These are phyloP conservation scores for Pythium rhizo-oryzae DNA, from an alignment of 352 stramenopile genomes.

Conservation along the genomic window DNA sequence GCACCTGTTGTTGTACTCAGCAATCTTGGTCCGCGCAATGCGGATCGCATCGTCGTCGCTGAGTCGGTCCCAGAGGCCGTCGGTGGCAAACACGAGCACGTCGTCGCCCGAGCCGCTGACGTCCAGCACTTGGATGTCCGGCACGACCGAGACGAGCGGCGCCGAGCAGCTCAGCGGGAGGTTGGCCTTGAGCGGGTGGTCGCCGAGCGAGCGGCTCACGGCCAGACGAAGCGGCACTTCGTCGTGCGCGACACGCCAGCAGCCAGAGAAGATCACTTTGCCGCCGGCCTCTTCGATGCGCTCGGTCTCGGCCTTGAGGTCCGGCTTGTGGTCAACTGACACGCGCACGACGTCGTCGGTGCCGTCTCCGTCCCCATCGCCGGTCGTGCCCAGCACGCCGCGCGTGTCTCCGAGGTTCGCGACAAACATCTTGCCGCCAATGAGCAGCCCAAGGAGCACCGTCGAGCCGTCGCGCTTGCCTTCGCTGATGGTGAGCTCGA, in stretches of 20 bases:
- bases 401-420: slow-evolving; percentile 79
- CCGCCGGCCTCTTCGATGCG: slow-evolving; percentile 68
- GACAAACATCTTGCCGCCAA: slow-evolving; percentile 76
- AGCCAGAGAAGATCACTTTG: slow-evolving; percentile 82
- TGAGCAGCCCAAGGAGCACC: slow-evolving; percentile 64
- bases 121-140: slow-evolving; percentile 73
- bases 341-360: slow-evolving; percentile 49
- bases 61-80: slow-evolving; percentile 81
- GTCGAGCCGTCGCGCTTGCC: slow-evolving; percentile 79
- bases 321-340: slow-evolving; percentile 81
- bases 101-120: slow-evolving; percentile 49
- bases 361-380: slow-evolving; percentile 21
- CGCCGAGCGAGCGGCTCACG: slow-evolving; percentile 76
- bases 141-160: slow-evolving; percentile 70
- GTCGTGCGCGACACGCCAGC: slow-evolving; percentile 83
- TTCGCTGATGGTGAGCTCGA: slow-evolving; percentile 65
- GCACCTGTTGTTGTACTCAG: slow-evolving; percentile 46
- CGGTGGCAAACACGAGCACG: slow-evolving; percentile 75
- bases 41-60: slow-evolving; percentile 67
- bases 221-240: slow-evolving; percentile 69
- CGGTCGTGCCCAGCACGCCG: slow-evolving; percentile 46
- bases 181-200: slow-evolving; percentile 77
- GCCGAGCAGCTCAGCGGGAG: slow-evolving; percentile 58
- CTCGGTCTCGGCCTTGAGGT: slow-evolving; percentile 59
- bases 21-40: slow-evolving; percentile 61